These are phyloP conservation scores for Phytophthora aleatoria DNA, from an alignment of 352 stramenopile genomes.

Conservation along the genomic window DNA sequence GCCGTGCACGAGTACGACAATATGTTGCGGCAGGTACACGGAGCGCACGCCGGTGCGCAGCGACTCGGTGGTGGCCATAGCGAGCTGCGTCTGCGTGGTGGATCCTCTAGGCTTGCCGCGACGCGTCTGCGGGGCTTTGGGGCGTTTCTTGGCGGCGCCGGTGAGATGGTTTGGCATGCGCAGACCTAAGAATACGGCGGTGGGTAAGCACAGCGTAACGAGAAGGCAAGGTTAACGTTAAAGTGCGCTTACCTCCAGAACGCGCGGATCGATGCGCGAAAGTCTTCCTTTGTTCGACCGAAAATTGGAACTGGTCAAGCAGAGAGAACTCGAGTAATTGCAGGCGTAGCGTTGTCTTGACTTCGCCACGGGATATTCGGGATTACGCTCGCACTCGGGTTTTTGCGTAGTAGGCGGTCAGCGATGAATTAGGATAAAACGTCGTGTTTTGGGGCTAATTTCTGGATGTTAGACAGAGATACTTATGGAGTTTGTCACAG, in stretches of 20 bases:
- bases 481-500: slow-evolving; percentile 1
- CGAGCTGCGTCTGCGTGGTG: slow-evolving; percentile 12
- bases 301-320: slow-evolving; percentile 15
- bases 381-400: slow-evolving; percentile 2
- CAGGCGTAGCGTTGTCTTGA: neutral
- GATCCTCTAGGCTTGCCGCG: slow-evolving; percentile 8
- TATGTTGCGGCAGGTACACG: slow-evolving; percentile 59
- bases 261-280: neutral
- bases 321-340: neutral
- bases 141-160: slow-evolving; percentile 15
- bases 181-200: slow-evolving; percentile 15
- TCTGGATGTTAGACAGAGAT: neutral
- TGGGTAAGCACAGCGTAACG: neutral
- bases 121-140: slow-evolving; percentile 3
- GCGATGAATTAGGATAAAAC: slow-evolving; percentile 5
- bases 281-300: slow-evolving; percentile 1
- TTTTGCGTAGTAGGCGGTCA: neutral
- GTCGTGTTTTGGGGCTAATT: neutral
- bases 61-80: slow-evolving; percentile 21
- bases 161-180: slow-evolving; percentile 14
- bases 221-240: neutral
- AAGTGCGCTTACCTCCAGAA: neutral
- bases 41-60: slow-evolving; percentile 15
- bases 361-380: neutral
- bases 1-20: slow-evolving; percentile 83